Evolutionary conservation across 1,284 basidiomycete genomes (phyloP).

Genomic region (Puccinia brachypodii): DNA sequence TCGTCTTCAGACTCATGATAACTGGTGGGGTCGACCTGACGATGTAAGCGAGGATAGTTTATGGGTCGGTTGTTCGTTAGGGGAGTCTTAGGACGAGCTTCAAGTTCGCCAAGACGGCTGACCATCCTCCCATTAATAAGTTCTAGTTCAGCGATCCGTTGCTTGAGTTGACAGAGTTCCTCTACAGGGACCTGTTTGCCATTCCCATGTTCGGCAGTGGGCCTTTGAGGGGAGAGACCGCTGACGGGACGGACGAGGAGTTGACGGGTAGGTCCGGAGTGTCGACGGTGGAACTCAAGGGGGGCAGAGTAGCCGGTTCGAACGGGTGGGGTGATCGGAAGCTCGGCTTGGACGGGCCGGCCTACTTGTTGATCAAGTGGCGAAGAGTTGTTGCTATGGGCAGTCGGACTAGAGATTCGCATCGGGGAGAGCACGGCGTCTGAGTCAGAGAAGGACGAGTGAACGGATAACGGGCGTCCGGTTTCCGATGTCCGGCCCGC

Average conservation of each 20-base stretch:
- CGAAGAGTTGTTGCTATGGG: not conserved
- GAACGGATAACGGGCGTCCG: constrained; percentile 2
- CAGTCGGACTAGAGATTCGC: not conserved
- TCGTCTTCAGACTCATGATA: too few species aligned
- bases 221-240: not conserved
- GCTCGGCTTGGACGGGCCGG: not conserved
- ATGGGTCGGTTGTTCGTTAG: too few species aligned
- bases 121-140: not conserved
- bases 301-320: not conserved
- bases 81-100: not conserved
- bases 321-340: not conserved
- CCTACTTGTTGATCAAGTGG: not conserved
- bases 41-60: too few species aligned
- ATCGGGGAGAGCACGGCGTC: constrained; percentile 4
- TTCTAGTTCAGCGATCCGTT: constrained; percentile 2
- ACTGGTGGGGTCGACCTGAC: too few species aligned
- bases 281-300: not conserved
- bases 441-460: constrained; percentile 9
- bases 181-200: not conserved
- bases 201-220: not conserved
- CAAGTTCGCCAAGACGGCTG: not conserved
- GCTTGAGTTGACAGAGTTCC: constrained; percentile 5
- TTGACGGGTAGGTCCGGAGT: not conserved
- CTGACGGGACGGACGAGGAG: not conserved
- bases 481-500: not conserved